phyloP scores from a whole-genome alignment of 257 asterid species.

The Handroanthus guayacan region DNA sequence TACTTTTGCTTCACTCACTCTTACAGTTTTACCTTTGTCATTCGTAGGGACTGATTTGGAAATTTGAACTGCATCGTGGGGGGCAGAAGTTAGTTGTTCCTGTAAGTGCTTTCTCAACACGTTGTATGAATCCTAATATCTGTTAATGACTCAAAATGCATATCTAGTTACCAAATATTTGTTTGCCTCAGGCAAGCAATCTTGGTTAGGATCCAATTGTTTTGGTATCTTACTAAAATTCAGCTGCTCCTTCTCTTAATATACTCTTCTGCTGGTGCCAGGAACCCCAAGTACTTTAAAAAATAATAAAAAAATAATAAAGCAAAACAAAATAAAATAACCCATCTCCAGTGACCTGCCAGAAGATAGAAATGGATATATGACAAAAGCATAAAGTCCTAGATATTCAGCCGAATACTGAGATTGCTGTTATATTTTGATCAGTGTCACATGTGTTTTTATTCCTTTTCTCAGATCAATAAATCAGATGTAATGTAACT shows the following conservation, averaged over 20 bases:
- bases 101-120: slow-evolving; percentile 64
- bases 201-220: slow-evolving; percentile 25
- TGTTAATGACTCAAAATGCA: background rate
- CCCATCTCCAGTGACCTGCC: slow-evolving; percentile 5
- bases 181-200: slow-evolving; percentile 12
- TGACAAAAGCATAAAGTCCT: background rate
- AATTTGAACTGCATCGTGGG: slow-evolving; percentile 88
- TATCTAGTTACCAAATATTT: slow-evolving; percentile 20
- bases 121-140: background rate
- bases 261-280: background rate
- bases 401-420: slow-evolving; percentile 16
- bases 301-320: too few relatives aligned
- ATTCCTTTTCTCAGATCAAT: slow-evolving; percentile 23
- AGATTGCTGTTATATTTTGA: slow-evolving; percentile 22
- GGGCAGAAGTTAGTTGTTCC: slow-evolving; percentile 94
- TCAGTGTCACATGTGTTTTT: background rate
- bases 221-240: slow-evolving; percentile 6
- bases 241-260: background rate
- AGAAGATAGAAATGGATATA: slow-evolving; percentile 11
- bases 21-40: background rate
- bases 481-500: slow-evolving; percentile 1
- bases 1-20: slow-evolving; percentile 24
- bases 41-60: slow-evolving; percentile 86
- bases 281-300: too few relatives aligned
- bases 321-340: too few relatives aligned